Evolutionary conservation across 768 basidiomycete genomes (phyloP).

Genomic region (Mycena amicta): DNA sequence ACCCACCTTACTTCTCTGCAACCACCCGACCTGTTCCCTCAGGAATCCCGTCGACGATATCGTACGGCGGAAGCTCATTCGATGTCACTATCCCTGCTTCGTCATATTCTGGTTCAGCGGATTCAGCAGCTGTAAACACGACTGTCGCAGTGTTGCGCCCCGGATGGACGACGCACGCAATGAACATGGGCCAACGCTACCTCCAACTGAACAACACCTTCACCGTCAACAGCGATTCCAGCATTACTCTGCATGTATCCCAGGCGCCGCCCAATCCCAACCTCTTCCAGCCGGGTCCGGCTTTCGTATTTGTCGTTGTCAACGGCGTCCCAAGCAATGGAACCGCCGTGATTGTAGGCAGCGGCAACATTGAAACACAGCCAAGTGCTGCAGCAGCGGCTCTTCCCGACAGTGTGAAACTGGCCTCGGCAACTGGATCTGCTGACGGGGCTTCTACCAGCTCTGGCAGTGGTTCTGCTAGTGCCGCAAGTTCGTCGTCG

Average conservation of each 20-base stretch:
- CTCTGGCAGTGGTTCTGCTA: slow-evolving; percentile 12
- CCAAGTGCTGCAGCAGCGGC: slow-evolving; percentile 43
- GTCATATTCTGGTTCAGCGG: slow-evolving; percentile 67
- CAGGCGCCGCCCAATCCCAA: slow-evolving; percentile 86
- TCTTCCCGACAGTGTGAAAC: slow-evolving; percentile 55
- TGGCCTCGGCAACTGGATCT: slow-evolving; percentile 44
- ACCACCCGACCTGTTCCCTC: slow-evolving; percentile 65
- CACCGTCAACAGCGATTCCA: slow-evolving; percentile 76
- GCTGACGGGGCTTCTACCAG: slow-evolving; percentile 28
- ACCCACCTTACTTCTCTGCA: slow-evolving; percentile 84
- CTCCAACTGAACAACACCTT: slow-evolving; percentile 79
- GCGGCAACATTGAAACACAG: slow-evolving; percentile 76
- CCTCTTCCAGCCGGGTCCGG: slow-evolving; percentile 88
- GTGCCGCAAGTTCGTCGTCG: slow-evolving; percentile 18
- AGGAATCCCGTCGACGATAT: slow-evolving; percentile 71
- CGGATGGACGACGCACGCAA: slow-evolving; percentile 77
- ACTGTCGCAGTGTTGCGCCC: slow-evolving; percentile 80
- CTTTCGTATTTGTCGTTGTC: slow-evolving; percentile 79
- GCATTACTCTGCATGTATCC: slow-evolving; percentile 75
- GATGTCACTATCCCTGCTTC: slow-evolving; percentile 68
- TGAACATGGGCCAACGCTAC: slow-evolving; percentile 71
- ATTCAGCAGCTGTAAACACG: slow-evolving; percentile 72
- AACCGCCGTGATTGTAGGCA: slow-evolving; percentile 75
- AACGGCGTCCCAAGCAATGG: slow-evolving; percentile 85
- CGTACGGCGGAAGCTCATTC: slow-evolving; percentile 84